Evolutionary conservation across 2,329 filamentous ascomycete genomes (phyloP), one percentile per base, ranked within the genome.

Genomic region (Arachnopeziza araneosa): DNA sequence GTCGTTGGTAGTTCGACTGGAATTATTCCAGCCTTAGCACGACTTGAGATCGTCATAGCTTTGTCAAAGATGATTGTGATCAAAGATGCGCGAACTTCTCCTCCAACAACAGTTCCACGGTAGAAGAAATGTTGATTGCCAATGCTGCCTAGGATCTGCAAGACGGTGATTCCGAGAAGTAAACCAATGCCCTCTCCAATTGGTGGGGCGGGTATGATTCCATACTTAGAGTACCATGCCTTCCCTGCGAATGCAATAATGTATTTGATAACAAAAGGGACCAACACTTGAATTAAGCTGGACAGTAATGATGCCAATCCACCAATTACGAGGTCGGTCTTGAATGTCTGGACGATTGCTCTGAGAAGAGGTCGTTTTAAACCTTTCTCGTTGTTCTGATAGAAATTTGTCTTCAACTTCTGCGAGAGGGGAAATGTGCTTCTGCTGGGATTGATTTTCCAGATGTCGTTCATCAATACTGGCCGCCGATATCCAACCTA

Each of bases 31-130:
- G 93, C 91, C 73, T 88, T 95, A 23, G 95, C 93, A 56, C 93
- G 83, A 12, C 88, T 91, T 0, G 93, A 97, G n/a, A 98, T 83
- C 55, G 86, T 87, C 87, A 97, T 91, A 2, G 91, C 86, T 74
- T 98, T 98, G 72, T 95, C 90, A 70, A 96, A 98, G 60, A 98
- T 91, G 61, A 92, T 77, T 23, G 89, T 85, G 67, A 97, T 96
- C 52, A 98, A 77, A 0, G 90, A 88, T 1, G 87, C 91, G 71
- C 93, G 83, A 8, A 84, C 78, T 76, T 97, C 88, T 0, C 91
- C 95, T 63, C 93, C 95, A 49, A 96, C 85, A 77, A 96, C 87
- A 89, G 96, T 96, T 22, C 93, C 92, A 24, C 87, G 85, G 70
- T 93, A 98, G 70, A 98, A 88, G 76, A 96, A 97, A 70, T 98